A percentile compares a stretch with the other conserved stretches of the same genome.
Evolutionary conservation across 441 rosid species (phyloP).

Genomic region (Populus tomentosa): DNA sequence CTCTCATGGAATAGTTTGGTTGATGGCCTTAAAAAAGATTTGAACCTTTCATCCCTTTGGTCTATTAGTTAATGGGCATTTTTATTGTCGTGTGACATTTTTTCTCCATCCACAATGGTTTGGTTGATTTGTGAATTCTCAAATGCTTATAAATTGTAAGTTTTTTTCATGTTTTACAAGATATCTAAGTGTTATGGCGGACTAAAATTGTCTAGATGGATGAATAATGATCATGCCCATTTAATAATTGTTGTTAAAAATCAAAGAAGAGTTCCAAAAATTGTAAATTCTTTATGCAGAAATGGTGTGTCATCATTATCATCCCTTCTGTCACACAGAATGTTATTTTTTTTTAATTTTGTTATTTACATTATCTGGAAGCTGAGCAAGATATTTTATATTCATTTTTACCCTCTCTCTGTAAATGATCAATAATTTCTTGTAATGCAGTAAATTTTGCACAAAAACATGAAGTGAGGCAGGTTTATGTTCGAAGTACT

Average conservation of each 20-base stretch:
- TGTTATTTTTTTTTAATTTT: not conserved
- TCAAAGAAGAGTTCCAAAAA: not conserved
- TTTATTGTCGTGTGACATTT: not conserved
- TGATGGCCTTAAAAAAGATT: not conserved
- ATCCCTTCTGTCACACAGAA: not conserved
- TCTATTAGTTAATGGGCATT: not conserved
- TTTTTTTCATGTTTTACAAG: not conserved
- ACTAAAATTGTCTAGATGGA: not conserved
- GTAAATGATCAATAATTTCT: not conserved
- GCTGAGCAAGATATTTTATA: not conserved
- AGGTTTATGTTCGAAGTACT: slow-evolving; percentile 76
- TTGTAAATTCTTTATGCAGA: not conserved
- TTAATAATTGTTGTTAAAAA: not conserved
- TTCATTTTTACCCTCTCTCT: not conserved
- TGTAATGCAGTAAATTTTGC: slow-evolving; percentile 57
- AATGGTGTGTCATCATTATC: not conserved
- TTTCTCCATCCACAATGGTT: not conserved
- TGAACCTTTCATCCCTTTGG: not conserved
- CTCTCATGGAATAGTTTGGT: not conserved
- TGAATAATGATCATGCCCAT: not conserved
- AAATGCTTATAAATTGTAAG: not conserved
- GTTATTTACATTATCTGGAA: not conserved
- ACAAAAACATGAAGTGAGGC: slow-evolving; percentile 57
- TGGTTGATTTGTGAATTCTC: not conserved
- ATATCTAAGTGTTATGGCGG: not conserved